Conservation (phyloP, 2,329 filamentous ascomycete genomes). For the Ceratocystis colombiana region DNA sequence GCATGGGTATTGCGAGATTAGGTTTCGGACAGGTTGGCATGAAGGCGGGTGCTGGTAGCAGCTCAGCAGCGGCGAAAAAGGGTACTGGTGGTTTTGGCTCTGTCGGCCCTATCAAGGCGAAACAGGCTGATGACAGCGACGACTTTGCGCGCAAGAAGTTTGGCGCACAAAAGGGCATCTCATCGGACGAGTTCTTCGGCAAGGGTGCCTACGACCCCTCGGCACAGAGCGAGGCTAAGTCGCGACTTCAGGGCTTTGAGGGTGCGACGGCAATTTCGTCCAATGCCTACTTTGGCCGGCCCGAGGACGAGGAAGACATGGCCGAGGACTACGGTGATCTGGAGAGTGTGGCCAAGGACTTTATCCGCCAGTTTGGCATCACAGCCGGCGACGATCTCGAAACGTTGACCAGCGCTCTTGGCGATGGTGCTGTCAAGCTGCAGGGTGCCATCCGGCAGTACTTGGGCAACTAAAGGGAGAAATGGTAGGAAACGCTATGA, state of each 20-base stretch:
- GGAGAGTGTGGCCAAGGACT: constrained; percentile 89
- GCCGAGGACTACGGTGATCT: constrained; percentile 78
- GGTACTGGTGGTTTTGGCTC: constrained; percentile 81
- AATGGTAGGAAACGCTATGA: background rate
- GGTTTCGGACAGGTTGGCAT: constrained; percentile 74
- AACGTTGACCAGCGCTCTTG: constrained; percentile 71
- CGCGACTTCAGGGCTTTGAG: constrained; percentile 81
- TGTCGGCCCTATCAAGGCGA: constrained; percentile 62
- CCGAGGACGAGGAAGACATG: constrained; percentile 61
- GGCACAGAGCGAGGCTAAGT: constrained; percentile 75
- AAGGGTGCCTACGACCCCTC: constrained; percentile 75
- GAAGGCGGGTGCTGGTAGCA: constrained; percentile 46
- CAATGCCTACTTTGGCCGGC: constrained; percentile 93
- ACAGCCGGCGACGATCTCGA: constrained; percentile 94
- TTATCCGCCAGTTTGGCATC: constrained; percentile 87
- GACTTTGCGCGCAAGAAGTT: constrained; percentile 82
- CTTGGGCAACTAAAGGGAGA: constrained; percentile 43
- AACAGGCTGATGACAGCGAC: constrained; percentile 58
- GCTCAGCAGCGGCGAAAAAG: constrained; percentile 52
- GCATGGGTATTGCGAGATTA: constrained; percentile 76
- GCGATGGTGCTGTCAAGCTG: constrained; percentile 73
- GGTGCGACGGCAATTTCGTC: constrained; percentile 86
- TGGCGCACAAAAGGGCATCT: constrained; percentile 86
- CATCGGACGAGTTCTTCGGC: constrained; percentile 96
- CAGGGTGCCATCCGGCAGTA: constrained; percentile 64